phyloP scores from a whole-genome alignment of 345 rosid genomes.

The Gossypium turneri region DNA sequence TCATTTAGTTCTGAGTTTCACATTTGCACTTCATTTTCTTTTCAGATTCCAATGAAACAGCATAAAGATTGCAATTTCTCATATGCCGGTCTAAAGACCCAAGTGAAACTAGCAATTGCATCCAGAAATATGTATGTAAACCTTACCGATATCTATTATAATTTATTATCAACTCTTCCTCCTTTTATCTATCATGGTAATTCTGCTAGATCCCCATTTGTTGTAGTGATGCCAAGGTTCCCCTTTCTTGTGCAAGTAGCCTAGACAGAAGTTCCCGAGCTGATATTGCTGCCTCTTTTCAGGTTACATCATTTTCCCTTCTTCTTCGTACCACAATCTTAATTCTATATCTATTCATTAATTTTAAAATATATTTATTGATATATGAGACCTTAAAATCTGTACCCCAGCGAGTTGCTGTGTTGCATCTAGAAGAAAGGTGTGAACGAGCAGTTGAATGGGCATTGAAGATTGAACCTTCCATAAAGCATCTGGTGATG shows the following conservation, averaged over 20 bases:
- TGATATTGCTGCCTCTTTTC: constrained; percentile 94
- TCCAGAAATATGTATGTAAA: constrained; percentile 66
- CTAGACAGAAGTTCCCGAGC: constrained; percentile 79
- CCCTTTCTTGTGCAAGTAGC: constrained; percentile 58
- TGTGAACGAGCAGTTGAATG: constrained; percentile 89
- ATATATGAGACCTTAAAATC: neutral
- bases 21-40: constrained; percentile 15
- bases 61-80: constrained; percentile 95
- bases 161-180: constrained; percentile 14
- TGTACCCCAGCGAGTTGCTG: constrained; percentile 76
- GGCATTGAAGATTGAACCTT: constrained; percentile 87
- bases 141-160: neutral
- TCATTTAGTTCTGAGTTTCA: constrained; percentile 7
- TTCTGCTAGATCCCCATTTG: neutral
- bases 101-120: constrained; percentile 86
- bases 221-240: constrained; percentile 55
- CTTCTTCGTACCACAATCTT: neutral
- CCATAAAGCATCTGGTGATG: constrained; percentile 66
- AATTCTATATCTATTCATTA: neutral
- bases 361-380: neutral
- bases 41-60: constrained; percentile 78
- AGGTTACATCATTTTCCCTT: constrained; percentile 39
- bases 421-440: constrained; percentile 87
- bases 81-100: constrained; percentile 95
- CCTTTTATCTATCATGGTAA: neutral